Conservation (phyloP, 1,139 yeast species). For the Kodamaea ohmeri region DNA sequence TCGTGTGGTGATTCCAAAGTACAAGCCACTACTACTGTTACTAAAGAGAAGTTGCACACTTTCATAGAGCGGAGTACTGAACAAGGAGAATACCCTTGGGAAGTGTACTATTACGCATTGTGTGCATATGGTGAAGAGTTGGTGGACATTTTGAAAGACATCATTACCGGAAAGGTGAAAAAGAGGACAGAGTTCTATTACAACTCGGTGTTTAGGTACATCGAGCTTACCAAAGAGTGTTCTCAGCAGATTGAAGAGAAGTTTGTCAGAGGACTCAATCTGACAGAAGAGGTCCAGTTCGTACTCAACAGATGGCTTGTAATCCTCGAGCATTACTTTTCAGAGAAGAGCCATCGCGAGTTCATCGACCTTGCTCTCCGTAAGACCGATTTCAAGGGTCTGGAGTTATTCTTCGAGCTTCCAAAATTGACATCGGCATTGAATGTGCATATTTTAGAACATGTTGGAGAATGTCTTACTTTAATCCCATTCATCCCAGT, state of each 20-base stretch:
- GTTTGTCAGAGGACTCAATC: constrained; percentile 28
- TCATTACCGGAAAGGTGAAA: constrained; percentile 3
- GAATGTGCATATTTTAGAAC: constrained; percentile 19
- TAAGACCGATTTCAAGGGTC: constrained; percentile 16
- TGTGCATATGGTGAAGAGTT: constrained; percentile 47
- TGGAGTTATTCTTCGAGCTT: constrained; percentile 46
- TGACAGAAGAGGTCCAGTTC: constrained; percentile 16
- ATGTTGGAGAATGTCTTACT: constrained; percentile 4
- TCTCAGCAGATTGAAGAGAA: constrained; percentile 13
- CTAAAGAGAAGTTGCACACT: constrained; percentile 14
- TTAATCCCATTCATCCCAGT: constrained; percentile 35
- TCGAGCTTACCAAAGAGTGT: constrained; percentile 38
- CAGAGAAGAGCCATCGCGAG: constrained; percentile 17
- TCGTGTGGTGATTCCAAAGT: constrained; percentile 21
- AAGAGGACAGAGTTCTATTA: constrained; percentile 25
- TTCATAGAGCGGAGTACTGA: constrained; percentile 15
- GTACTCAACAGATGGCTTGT: constrained; percentile 58
- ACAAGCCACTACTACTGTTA: constrained; percentile 17
- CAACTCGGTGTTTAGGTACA: constrained; percentile 43
- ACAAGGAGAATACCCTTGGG: constrained; percentile 34
- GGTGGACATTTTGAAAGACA: constrained; percentile 6
- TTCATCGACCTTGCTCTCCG: constrained; percentile 16
- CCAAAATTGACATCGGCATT: constrained; percentile 25
- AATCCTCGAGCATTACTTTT: constrained; percentile 37
- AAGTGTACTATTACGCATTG: constrained; percentile 43